Percentiles rank a stretch among this genome's conserved stretches.
Evolutionary conservation across 164 flowering plant genomes (phyloP).

Genomic region (Berberis vulgaris): DNA sequence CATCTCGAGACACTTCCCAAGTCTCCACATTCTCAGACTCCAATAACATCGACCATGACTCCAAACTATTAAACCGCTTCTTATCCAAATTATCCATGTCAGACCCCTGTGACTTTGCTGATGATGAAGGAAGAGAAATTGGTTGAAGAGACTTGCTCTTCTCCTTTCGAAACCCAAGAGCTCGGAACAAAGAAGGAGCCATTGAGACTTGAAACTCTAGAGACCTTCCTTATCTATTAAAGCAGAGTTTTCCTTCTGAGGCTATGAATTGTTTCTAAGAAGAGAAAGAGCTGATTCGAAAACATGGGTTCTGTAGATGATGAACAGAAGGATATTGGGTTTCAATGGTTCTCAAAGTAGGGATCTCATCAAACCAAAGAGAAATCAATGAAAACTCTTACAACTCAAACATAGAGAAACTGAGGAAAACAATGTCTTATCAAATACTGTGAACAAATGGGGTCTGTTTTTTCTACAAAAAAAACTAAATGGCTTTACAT

Average conservation of each 20-base stretch:
- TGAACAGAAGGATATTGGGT: constrained; percentile 15
- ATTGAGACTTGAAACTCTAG: constrained; percentile 14
- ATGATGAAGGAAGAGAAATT: constrained; percentile 22
- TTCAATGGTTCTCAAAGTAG: constrained; percentile 25
- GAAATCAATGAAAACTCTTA: neutral
- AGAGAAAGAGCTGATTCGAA: constrained; percentile 59
- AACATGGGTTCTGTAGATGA: constrained; percentile 39
- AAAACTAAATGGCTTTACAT: neutral
- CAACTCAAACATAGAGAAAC: neutral
- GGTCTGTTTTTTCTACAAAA: neutral
- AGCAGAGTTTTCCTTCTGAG: constrained; percentile 38
- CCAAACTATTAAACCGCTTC: constrained; percentile 83
- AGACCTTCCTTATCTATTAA: constrained; percentile 13
- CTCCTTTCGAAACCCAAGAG: constrained; percentile 37
- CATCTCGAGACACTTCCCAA: constrained; percentile 46
- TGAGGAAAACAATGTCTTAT: neutral
- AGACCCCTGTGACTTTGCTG: constrained; percentile 19
- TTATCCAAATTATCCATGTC: constrained; percentile 55
- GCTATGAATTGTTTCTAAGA: constrained; percentile 50
- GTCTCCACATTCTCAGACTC: constrained; percentile 74
- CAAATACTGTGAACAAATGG: neutral
- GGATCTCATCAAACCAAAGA: neutral
- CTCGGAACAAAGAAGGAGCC: constrained; percentile 48
- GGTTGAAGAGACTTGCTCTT: constrained; percentile 23
- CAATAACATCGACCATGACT: constrained; percentile 93